Percentiles rank a stretch among this genome's conserved stretches.
These are phyloP conservation scores for Toxoplasma gondii DNA, from an alignment of 169 alveolate genomes.

Conservation along the genomic window DNA sequence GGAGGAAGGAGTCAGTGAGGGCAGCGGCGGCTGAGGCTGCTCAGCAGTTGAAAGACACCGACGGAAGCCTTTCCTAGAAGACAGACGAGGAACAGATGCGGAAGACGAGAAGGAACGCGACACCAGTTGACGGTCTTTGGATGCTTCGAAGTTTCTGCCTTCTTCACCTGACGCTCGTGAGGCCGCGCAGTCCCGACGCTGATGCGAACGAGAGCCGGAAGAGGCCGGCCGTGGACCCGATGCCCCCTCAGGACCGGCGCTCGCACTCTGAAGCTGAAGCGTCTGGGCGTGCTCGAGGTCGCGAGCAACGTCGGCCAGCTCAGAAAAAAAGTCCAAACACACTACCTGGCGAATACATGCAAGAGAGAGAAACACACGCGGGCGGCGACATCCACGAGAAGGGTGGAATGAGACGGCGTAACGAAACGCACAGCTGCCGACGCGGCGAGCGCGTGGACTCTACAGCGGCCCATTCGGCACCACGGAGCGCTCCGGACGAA, in stretches of 20 bases:
- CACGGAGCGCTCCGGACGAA: neutral
- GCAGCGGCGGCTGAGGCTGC: neutral
- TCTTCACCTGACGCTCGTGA: no score
- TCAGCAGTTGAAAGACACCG: no score
- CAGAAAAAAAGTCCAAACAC: conserved; percentile 1
- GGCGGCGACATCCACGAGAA: neutral
- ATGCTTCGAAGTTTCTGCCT: neutral
- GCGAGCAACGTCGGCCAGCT: neutral
- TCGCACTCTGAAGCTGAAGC: no score
- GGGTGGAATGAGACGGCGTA: neutral
- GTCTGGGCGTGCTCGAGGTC: neutral
- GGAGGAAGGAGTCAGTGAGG: neutral
- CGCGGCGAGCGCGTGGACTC: neutral
- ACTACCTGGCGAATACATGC: neutral
- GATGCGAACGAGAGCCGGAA: no score
- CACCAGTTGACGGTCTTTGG: no score
- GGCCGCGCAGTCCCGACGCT: no score
- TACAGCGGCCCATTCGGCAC: neutral
- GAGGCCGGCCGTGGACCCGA: no score
- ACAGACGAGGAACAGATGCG: neutral
- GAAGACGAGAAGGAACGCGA: neutral
- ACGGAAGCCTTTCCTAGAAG: no score
- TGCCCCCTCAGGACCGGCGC: no score
- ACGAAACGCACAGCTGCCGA: neutral
- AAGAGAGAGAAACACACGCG: neutral